Percentiles rank a stretch among this genome's conserved stretches.
These are phyloP conservation scores for Solanum pennellii DNA, from an alignment of 257 asterid species.

Conservation along the genomic window DNA sequence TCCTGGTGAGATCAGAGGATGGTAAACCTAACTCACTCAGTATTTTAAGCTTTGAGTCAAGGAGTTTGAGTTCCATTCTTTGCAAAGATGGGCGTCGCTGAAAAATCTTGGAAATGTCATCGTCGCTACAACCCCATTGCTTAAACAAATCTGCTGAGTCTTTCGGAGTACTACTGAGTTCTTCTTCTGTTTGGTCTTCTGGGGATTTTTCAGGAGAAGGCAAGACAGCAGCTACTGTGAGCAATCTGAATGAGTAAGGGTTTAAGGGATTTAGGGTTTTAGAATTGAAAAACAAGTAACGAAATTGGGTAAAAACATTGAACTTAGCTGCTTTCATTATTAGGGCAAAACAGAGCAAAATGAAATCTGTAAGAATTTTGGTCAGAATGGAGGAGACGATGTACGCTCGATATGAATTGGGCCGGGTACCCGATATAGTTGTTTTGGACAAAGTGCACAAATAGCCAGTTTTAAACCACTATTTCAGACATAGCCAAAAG, in stretches of 20 bases:
- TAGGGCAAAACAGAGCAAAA: not conserved
- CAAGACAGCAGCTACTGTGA: constrained; percentile 12
- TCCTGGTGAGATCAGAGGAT: constrained; percentile 44
- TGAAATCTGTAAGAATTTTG: not conserved
- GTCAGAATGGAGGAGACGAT: not conserved
- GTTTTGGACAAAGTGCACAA: not conserved
- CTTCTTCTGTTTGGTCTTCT: constrained; percentile 5
- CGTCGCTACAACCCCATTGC: constrained; percentile 59
- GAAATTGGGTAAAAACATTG: constrained; percentile 1
- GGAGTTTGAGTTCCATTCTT: constrained; percentile 21
- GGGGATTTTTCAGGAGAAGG: constrained; percentile 13
- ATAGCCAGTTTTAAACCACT: not conserved
- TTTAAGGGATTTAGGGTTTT: not conserved
- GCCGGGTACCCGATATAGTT: not conserved
- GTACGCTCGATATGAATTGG: not conserved
- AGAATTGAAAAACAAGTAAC: not conserved
- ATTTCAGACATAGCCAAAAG: not conserved
- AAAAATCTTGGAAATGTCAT: constrained; percentile 48
- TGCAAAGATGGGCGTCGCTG: constrained; percentile 46
- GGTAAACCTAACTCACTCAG: constrained; percentile 44
- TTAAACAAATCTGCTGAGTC: constrained; percentile 35
- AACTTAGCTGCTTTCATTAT: constrained; percentile 10
- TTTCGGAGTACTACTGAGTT: not conserved
- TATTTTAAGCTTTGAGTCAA: constrained; percentile 45
- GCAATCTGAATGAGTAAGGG: constrained; percentile 11